Evolutionary conservation across 2,329 filamentous ascomycete genomes (phyloP).

Genomic region (Hymenoscyphus occultus): DNA sequence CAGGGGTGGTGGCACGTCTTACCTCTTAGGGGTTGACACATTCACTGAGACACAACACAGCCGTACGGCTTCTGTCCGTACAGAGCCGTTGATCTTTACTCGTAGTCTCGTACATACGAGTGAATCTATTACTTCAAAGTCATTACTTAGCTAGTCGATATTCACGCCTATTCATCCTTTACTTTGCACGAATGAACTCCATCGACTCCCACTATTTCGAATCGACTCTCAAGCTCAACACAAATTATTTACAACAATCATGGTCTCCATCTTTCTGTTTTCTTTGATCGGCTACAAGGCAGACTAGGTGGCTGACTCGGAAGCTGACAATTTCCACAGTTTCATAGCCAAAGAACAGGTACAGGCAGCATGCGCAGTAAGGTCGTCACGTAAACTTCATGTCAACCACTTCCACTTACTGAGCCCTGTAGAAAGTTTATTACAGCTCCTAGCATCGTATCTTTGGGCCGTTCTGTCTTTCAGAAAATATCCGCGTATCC

Average conservation of each 20-base stretch:
- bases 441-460: neutral
- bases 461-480: neutral
- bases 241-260: neutral
- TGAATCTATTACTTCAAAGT: neutral
- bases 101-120: neutral
- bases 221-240: neutral
- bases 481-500: neutral
- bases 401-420: neutral
- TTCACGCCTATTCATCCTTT: neutral
- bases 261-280: neutral
- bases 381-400: neutral
- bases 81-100: neutral
- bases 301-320: neutral
- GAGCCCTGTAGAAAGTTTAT: neutral
- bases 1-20: neutral
- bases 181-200: neutral
- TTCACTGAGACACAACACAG: neutral
- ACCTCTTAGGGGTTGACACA: neutral
- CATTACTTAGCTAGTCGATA: neutral
- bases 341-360: neutral
- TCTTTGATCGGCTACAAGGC: neutral
- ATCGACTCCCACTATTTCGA: neutral
- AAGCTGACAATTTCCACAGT: neutral
- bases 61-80: neutral
- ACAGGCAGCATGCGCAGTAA: neutral